Evolutionary conservation across 176 grass and related monocot genomes (phyloP), one percentile per base, ranked within the genome.

Genomic region (Ampelocalamus luodianensis): DNA sequence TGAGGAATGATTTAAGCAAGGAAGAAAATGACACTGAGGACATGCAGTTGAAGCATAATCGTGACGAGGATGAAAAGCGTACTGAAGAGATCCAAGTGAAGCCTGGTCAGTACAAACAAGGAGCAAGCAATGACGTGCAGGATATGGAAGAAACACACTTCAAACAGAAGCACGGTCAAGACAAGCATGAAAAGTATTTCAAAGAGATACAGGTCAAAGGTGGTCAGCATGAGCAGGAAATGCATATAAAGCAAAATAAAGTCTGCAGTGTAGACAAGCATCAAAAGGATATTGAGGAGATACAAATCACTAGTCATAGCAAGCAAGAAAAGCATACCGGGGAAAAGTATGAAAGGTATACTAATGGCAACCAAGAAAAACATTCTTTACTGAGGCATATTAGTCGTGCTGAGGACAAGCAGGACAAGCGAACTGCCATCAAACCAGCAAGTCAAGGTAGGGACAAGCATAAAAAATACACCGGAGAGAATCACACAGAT

Each of bases 261-360:
- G 22, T 48, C 8, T 58, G 22, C 3, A 38, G 54, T 60, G 16
- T 68, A 17, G 89, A 79, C 20, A 79, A 72, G 40, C 68, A n/a
- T 53, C 69, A 79, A 68, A 90, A 87, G 32, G 59, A 79, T 74
- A 68, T 53, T 7, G 89, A 87, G 69, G 50, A 85, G 23, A 40
- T 32, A 43, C 60, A 43, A 10, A 77, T 59, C 13, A 49, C 40
- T 42, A 79, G 74, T 20, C 59, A 51, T 34, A 61, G 59, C 32
- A 74, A 74, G 74, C 67, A 65, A 77, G 68, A 81, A 80, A 85
- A 42, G 13, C 11, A 89, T 7, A 44, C 16, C 10, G 42, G 58
- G 24, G 43, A 72, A 10, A 82, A 77, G 26, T 24, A 72, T 65
- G 83, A 64, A 37, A 87, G 40, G 48, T 65, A 77, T 36, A 49